Evolutionary conservation across 2,329 filamentous ascomycete species (phyloP), one percentile per base, ranked within the genome.

Genomic region (Aspergillus tubingensis): DNA sequence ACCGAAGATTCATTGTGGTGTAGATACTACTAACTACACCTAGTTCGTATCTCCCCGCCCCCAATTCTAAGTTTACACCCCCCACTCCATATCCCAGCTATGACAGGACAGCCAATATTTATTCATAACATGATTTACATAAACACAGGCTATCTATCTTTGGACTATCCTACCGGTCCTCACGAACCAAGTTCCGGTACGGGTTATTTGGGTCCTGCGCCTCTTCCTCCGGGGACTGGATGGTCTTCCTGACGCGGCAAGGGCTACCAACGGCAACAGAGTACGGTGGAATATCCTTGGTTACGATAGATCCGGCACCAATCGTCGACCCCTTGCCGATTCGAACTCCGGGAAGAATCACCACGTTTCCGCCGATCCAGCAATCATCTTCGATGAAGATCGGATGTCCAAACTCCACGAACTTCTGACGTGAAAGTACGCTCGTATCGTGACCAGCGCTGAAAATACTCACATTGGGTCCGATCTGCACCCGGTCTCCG

Each of bases 381-480:
- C 76, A 81, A 44, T 81, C 79, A 38, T 79, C 70, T 4, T 80
- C 82, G 39, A 85, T 81, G 5, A 70, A 73, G 0, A 85, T 78
- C 0, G 78, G 77, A 23, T 75, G 70, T 0, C 80, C 80, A 57
- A 80, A 85, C 62, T 85, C 83, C 17, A 53, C 54, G 5, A 47
- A 48, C 5, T 78, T 73, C 10, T 77, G 68, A 8, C 81, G 74
- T 23, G 72, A 76, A 54, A 77, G 72, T 3, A 84, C 78, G 27
- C 80, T 79, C 0, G 75, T 76, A 62, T 82, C 78, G 61, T 85
- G 82, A 17, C 80, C 82, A 0, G 81, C 82, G 0, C 79, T 76
- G 48, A 81, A 80, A 27, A 85, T 81, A 57, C 69, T 75, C 5
- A 83, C 81, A 51, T 81, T 80, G 0, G 81, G 81, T 0, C 82